These are phyloP conservation scores for Epichloe baconii DNA, from an alignment of 2,329 filamentous ascomycete genomes.

Conservation along the genomic window DNA sequence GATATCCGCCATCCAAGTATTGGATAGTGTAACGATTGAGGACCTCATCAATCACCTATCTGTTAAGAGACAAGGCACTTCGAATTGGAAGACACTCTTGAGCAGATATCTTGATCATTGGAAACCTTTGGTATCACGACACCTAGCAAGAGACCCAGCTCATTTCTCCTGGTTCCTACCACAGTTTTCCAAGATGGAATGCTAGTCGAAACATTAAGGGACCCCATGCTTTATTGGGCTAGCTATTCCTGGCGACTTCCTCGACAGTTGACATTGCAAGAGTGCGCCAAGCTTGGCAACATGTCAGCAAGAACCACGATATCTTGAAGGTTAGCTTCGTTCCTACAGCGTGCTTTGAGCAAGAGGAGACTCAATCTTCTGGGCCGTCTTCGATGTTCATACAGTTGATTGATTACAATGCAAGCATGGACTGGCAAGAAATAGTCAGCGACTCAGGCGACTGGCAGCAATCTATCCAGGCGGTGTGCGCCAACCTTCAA, in stretches of 20 bases:
- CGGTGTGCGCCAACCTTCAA: neutral
- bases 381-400: neutral
- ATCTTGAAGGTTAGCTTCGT: neutral
- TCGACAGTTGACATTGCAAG: neutral
- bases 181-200: neutral
- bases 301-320: neutral
- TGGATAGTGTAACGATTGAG: neutral
- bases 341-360: neutral
- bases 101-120: neutral
- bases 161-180: neutral
- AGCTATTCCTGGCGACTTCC: neutral
- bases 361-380: neutral
- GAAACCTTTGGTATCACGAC: neutral
- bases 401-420: neutral
- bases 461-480: neutral
- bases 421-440: neutral
- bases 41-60: neutral
- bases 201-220: neutral
- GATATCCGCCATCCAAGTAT: neutral
- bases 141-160: neutral
- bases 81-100: neutral
- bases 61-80: neutral
- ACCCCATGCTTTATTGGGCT: neutral
- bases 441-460: neutral
- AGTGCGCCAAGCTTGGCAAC: neutral